These are phyloP conservation scores for Ophiobolus disseminans DNA, from an alignment of 2,329 filamentous ascomycete species.

Conservation along the genomic window DNA sequence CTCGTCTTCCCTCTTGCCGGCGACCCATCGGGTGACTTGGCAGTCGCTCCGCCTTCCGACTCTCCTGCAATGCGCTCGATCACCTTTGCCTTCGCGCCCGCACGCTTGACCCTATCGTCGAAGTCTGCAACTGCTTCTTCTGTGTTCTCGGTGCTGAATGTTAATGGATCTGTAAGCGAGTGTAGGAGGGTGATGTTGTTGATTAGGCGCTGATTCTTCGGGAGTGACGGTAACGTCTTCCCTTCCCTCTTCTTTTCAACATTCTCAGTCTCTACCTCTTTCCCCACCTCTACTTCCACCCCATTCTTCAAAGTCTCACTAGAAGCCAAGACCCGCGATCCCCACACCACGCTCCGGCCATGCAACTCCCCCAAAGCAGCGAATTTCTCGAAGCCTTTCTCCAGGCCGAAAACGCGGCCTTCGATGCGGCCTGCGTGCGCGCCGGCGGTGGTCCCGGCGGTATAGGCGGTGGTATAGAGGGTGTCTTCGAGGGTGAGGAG, in stretches of 20 bases:
- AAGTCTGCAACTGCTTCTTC: slow-evolving; percentile 92
- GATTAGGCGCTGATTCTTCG: slow-evolving; percentile 69
- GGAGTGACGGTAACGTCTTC: slow-evolving; percentile 54
- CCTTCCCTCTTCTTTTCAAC: background rate
- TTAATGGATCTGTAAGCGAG: slow-evolving; percentile 78
- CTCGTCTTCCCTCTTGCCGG: slow-evolving; percentile 22
- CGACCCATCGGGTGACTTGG: slow-evolving; percentile 40
- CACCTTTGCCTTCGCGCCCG: slow-evolving; percentile 82
- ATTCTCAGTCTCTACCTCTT: background rate
- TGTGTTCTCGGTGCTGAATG: slow-evolving; percentile 78
- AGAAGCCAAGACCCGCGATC: slow-evolving; percentile 64
- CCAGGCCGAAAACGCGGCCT: slow-evolving; percentile 87
- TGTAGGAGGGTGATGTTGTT: slow-evolving; percentile 80
- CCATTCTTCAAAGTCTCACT: background rate
- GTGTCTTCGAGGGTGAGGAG: slow-evolving; percentile 67
- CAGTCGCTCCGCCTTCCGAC: background rate
- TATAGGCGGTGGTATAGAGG: slow-evolving; percentile 85
- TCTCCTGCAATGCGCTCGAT: slow-evolving; percentile 73
- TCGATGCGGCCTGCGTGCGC: slow-evolving; percentile 80
- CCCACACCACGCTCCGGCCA: slow-evolving; percentile 83
- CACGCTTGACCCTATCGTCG: slow-evolving; percentile 85
- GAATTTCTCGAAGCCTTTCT: slow-evolving; percentile 95
- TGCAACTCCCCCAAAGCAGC: slow-evolving; percentile 78
- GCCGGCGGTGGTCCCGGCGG: slow-evolving; percentile 77
- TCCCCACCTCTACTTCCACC: background rate